phyloP scores from a whole-genome alignment of 1,284 basidiomycete genomes.

The Sutorius eximius region DNA sequence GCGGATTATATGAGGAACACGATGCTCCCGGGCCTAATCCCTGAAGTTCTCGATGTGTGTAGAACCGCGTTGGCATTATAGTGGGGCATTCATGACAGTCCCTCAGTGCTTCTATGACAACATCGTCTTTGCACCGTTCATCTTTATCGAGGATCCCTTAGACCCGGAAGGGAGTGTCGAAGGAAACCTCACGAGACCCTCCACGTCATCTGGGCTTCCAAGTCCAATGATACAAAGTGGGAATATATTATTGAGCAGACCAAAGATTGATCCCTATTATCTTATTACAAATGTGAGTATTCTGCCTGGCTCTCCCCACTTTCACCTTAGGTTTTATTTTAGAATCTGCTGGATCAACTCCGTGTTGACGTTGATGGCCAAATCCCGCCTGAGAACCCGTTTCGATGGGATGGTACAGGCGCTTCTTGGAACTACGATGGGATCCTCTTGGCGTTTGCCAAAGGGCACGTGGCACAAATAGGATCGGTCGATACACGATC shows the following conservation, averaged over 20 bases:
- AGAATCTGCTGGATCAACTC: constrained; percentile 74
- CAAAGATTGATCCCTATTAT: constrained; percentile 89
- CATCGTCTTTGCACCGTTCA: constrained; percentile 91
- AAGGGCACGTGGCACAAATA: constrained; percentile 66
- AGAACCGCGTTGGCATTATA: constrained; percentile 9
- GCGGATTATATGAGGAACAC: constrained; percentile 92
- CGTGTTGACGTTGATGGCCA: constrained; percentile 70
- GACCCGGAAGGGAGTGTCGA: constrained; percentile 66
- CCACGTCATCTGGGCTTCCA: constrained; percentile 39
- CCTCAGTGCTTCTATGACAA: constrained; percentile 93
- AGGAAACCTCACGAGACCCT: constrained; percentile 40
- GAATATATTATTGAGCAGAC: constrained; percentile 49
- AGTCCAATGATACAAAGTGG: constrained; percentile 39
- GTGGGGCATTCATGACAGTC: constrained; percentile 1
- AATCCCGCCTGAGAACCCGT: constrained; percentile 72
- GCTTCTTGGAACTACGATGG: constrained; percentile 70
- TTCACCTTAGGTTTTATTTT: constrained; percentile 14
- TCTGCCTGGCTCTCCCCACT: neutral
- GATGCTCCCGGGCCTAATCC: constrained; percentile 78
- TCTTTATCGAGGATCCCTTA: constrained; percentile 89
- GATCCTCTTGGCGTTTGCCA: constrained; percentile 68
- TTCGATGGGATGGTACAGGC: constrained; percentile 72
- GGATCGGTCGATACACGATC: constrained; percentile 42
- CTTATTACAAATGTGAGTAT: constrained; percentile 77
- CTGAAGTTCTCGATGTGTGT: constrained; percentile 81